These are phyloP conservation scores for Fusarium sp. DNA, from an alignment of 2,329 filamentous ascomycete genomes.

Conservation along the genomic window DNA sequence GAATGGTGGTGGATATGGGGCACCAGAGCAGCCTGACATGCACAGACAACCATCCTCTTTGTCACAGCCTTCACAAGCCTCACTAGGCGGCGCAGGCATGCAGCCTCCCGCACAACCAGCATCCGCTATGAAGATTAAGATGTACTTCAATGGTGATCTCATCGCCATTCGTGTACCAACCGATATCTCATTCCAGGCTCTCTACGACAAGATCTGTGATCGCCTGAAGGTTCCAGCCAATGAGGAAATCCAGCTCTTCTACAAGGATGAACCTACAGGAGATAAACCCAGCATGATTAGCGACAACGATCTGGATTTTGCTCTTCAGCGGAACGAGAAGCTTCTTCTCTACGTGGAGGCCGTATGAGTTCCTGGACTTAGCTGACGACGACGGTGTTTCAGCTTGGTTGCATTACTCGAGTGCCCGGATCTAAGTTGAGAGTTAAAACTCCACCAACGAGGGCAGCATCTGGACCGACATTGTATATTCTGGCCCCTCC, in stretches of 20 bases:
- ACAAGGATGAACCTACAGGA: slow-evolving; percentile 84
- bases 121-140: slow-evolving; percentile 87
- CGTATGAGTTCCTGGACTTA: slow-evolving; percentile 49
- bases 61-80: slow-evolving; percentile 59
- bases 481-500: slow-evolving; percentile 19
- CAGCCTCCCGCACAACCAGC: slow-evolving; percentile 52
- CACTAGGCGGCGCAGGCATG: slow-evolving; percentile 59
- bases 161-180: slow-evolving; percentile 90
- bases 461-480: slow-evolving; percentile 3
- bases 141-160: slow-evolving; percentile 91
- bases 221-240: slow-evolving; percentile 78
- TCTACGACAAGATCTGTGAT: slow-evolving; percentile 87
- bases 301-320: slow-evolving; percentile 83
- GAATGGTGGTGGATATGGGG: slow-evolving; percentile 67
- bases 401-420: slow-evolving; percentile 32
- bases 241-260: slow-evolving; percentile 82
- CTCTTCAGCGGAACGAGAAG: slow-evolving; percentile 87
- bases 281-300: slow-evolving; percentile 80
- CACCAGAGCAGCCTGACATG: slow-evolving; percentile 52
- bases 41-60: slow-evolving; percentile 44
- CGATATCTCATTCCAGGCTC: slow-evolving; percentile 80
- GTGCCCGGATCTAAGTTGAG: slow-evolving; percentile 20
- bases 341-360: slow-evolving; percentile 79
- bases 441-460: slow-evolving; percentile 21
- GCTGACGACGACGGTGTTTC: slow-evolving; percentile 38